Evolutionary conservation across 176 grass and related monocot genomes (phyloP).

Genomic region (bread wheat (Triticum aestivum)): IWGSC_CS_RefSeq_v2.1 NC_057810.1:149965339-149965838

Average conservation of each 20-base stretch:
- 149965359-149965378: constrained; percentile 9
- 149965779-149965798: constrained; percentile 9
- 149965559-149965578: background rate
- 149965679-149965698: constrained; percentile 68
- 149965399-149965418: background rate
- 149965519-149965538: background rate
- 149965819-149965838: background rate
- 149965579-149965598: background rate
- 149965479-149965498: background rate
- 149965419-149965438: constrained; percentile 27
- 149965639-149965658: constrained; percentile 34
- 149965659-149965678: background rate
- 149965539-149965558: background rate
- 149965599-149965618: constrained; percentile 47
- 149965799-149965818: background rate
- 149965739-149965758: background rate
- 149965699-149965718: constrained; percentile 81
- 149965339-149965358: constrained; percentile 16
- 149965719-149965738: constrained; percentile 36
- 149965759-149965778: background rate
- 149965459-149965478: constrained; percentile 1
- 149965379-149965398: background rate
- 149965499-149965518: background rate
- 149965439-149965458: background rate
- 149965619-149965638: constrained; percentile 20